Evolutionary conservation across 2,329 filamentous ascomycete genomes (phyloP).

Genomic region (Arthrobotrys musiformis): DNA sequence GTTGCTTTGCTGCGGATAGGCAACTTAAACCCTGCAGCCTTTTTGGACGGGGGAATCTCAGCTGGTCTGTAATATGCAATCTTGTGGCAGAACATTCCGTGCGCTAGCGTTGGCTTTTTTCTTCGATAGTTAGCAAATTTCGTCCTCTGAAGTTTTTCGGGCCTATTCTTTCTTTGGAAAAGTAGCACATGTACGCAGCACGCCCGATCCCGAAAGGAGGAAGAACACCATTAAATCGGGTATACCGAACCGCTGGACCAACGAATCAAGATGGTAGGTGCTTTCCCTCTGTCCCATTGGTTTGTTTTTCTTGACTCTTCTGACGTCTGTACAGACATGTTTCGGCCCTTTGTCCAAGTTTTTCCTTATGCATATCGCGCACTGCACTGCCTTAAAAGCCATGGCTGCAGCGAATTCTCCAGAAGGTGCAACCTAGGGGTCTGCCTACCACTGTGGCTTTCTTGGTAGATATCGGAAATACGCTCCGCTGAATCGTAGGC

Average conservation of each 20-base stretch:
- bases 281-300: neutral
- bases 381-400: neutral
- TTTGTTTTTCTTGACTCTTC: neutral
- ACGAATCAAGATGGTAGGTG: conserved; percentile 20
- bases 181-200: neutral
- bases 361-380: neutral
- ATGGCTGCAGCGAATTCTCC: conserved; percentile 4
- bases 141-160: no score
- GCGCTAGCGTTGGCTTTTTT: conserved; percentile 14
- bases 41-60: neutral
- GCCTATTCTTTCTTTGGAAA: conserved; percentile 2
- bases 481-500: neutral
- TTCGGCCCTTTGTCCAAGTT: conserved; percentile 7
- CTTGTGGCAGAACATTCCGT: conserved; percentile 13
- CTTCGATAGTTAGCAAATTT: neutral
- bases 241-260: neutral
- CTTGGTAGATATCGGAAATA: neutral
- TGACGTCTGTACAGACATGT: conserved; percentile 30
- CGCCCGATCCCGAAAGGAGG: conserved; percentile 9
- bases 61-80: no score
- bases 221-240: conserved; percentile 7
- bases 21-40: conserved; percentile 9
- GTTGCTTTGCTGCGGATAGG: conserved; percentile 9
- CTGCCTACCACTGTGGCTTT: conserved; percentile 16
- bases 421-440: conserved; percentile 8